Conservation (phyloP, 768 basidiomycete genomes). For the Naganishia vishniacii region DNA sequence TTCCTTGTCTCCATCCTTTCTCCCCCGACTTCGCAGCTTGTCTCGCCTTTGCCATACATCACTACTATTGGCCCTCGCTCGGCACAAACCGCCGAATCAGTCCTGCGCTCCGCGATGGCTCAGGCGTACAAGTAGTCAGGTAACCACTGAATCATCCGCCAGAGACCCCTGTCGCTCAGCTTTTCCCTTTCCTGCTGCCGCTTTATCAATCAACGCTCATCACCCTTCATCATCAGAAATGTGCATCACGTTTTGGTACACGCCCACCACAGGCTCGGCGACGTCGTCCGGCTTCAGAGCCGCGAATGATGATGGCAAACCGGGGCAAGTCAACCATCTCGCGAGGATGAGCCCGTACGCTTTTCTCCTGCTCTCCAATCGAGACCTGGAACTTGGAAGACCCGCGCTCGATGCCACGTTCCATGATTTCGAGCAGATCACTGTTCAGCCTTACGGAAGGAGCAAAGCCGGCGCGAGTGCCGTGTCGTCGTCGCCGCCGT, state of each 20-base stretch:
- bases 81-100: too few relatives aligned
- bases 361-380: conserved; percentile 46
- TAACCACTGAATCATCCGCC: not conserved
- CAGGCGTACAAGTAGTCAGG: too few relatives aligned
- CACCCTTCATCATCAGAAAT: too few relatives aligned
- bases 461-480: not conserved
- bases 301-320: too few relatives aligned
- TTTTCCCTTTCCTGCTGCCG: not conserved
- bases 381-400: conserved; percentile 49
- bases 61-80: too few relatives aligned
- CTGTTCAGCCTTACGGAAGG: not conserved
- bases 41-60: not conserved
- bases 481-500: too few relatives aligned
- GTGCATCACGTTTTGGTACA: conserved; percentile 17
- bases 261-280: too few relatives aligned
- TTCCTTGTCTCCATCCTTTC: not conserved
- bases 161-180: not conserved
- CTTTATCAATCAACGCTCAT: too few relatives aligned
- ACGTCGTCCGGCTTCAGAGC: too few relatives aligned
- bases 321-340: not conserved
- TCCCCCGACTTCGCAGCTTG: not conserved
- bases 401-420: conserved; percentile 43
- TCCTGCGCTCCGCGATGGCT: too few relatives aligned
- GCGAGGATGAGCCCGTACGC: conserved; percentile 22
- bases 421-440: conserved; percentile 36